phyloP scores from a whole-genome alignment of 805 yeast genomes.

The Saturnispora silvae region DNA sequence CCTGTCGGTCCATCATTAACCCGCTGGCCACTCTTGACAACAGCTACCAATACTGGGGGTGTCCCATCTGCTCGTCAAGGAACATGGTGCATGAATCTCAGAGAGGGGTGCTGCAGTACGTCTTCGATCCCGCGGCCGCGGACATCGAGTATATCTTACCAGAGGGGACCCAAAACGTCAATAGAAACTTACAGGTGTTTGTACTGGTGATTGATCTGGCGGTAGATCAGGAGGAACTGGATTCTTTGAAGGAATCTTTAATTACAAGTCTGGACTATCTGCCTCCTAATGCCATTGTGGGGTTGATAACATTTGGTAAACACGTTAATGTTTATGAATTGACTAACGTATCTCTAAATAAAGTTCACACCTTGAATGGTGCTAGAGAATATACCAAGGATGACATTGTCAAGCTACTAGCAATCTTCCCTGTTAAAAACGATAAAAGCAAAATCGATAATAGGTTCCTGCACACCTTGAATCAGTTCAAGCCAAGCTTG shows the following conservation, averaged over 20 bases:
- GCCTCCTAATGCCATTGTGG: conserved; percentile 47
- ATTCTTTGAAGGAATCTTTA: conserved; percentile 41
- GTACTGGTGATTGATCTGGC: conserved; percentile 50
- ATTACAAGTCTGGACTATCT: conserved; percentile 31
- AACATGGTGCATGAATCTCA: conserved; percentile 29
- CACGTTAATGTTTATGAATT: conserved; percentile 50
- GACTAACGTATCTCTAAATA: conserved; percentile 25
- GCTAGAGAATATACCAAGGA: conserved; percentile 37
- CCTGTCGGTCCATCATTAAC: conserved; percentile 43
- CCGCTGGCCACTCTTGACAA: conserved; percentile 36
- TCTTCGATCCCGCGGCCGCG: conserved; percentile 30
- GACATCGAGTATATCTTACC: conserved; percentile 41
- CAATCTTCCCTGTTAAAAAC: conserved; percentile 24
- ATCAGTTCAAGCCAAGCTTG: conserved; percentile 40
- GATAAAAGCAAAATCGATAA: conserved; percentile 15
- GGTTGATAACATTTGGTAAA: conserved; percentile 50
- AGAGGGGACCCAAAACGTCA: neutral
- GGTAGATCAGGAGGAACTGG: conserved; percentile 35
- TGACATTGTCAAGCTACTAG: conserved; percentile 33
- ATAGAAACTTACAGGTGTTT: conserved; percentile 31
- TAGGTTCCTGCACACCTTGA: conserved; percentile 38
- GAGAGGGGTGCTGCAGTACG: conserved; percentile 24
- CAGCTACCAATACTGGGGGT: conserved; percentile 34
- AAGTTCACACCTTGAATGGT: conserved; percentile 45
- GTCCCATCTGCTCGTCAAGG: conserved; percentile 44